Base-by-base conservation (phyloP, 2,329 filamentous ascomycete genomes). In the Paecilomyces niveus region DNA sequence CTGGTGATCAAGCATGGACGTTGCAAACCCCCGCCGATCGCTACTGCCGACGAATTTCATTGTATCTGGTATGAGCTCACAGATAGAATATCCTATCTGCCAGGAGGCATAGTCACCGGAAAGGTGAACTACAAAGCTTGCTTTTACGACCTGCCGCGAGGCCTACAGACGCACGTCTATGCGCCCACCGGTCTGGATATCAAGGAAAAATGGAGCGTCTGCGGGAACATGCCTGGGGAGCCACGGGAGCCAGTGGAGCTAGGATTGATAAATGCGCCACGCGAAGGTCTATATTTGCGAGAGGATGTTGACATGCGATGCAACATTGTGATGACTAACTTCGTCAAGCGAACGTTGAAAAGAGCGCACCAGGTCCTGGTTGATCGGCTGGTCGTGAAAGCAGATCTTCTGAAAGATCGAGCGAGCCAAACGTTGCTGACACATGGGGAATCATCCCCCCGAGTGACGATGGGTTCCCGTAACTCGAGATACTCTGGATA, bases 271-370 rank as follows among this genome's bases (percentile, higher is more conserved):
- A 82, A 82, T 26, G 83, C 81, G 0, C 89, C 90, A 0, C 73
- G 80, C 32, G 78, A 84, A 54, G 90, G 90, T 0, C 76, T 95
- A 21, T 94, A 91, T 69, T 76, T 95, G 55, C 81, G 89, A 21
- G 91, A 96, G 78, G 90, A 94, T 64, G 87, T 92, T 56, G 88
- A 91, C 62, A 85, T 95, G 81, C 83, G 83, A 59, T 94, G 90
- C 76, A 92, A 90, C 69, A 78, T 91, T 60, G 76, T 94, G 62
- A 83, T 92, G 78, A 81, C 85, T 0, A 75, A 76, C 22, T 94
- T 94, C 66, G 88, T 95, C 61, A 91, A 89, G 78, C 89, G 87
- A 75, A 94, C 89, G 7, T 81, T 94, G 52, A 88, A 89, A 66
- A 89, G 89, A 69, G 84, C 88, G 0, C 90, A 95, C 68, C 80